Conservation (phyloP, 2,329 filamentous ascomycete genomes). For the Chlorencoelia australis region DNA sequence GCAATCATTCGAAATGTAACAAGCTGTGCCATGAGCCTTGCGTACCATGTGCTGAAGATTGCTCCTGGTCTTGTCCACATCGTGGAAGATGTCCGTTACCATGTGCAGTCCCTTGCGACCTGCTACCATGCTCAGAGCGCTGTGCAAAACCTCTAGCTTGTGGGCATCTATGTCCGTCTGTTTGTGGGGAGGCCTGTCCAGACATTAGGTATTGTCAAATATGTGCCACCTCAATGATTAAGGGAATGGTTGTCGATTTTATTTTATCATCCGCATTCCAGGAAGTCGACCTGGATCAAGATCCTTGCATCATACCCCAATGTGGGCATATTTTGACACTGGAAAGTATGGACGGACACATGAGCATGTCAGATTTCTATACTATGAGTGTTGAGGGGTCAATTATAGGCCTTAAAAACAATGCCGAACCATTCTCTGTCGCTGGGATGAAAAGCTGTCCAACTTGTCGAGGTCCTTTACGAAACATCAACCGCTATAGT, state of each 20-base stretch:
- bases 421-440: slow-evolving; percentile 19
- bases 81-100: slow-evolving; percentile 31
- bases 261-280: slow-evolving; percentile 42
- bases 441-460: slow-evolving; percentile 27
- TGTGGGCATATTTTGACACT: slow-evolving; percentile 56
- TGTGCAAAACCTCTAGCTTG: slow-evolving; percentile 45
- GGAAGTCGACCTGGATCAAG: slow-evolving; percentile 46
- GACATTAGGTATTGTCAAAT: slow-evolving; percentile 41
- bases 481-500: slow-evolving; percentile 30
- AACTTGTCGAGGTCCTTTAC: slow-evolving; percentile 25
- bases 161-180: slow-evolving; percentile 52
- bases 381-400: slow-evolving; percentile 21
- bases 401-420: slow-evolving; percentile 22
- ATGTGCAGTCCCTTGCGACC: slow-evolving; percentile 58
- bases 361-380: slow-evolving; percentile 38
- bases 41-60: slow-evolving; percentile 47
- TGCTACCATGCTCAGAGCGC: slow-evolving; percentile 52
- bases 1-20: slow-evolving; percentile 45
- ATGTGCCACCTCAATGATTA: slow-evolving; percentile 38
- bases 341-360: slow-evolving; percentile 46
- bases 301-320: slow-evolving; percentile 49
- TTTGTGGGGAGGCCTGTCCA: slow-evolving; percentile 57
- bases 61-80: slow-evolving; percentile 46
- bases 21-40: slow-evolving; percentile 50
- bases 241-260: slow-evolving; percentile 43